Conservation (phyloP, 2,329 filamentous ascomycete genomes). For the Botryosphaeria agaves region DNA sequence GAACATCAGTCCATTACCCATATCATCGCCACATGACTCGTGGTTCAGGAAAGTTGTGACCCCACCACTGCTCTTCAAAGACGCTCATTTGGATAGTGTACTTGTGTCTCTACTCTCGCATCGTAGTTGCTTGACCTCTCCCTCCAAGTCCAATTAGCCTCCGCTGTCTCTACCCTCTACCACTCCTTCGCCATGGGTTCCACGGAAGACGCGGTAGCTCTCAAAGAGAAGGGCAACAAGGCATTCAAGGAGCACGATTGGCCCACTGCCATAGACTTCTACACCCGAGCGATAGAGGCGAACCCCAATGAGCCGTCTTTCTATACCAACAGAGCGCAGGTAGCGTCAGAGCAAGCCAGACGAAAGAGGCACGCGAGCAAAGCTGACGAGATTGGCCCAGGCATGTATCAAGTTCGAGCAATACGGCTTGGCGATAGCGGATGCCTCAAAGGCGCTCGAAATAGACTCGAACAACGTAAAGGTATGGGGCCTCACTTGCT, state of each 20-base stretch:
- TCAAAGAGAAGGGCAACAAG: slow-evolving; percentile 91
- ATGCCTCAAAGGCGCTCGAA: slow-evolving; percentile 82
- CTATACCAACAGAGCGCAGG: slow-evolving; percentile 90
- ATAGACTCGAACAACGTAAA: slow-evolving; percentile 79
- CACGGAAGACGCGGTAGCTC: slow-evolving; percentile 54
- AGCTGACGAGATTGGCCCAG: slow-evolving; percentile 25
- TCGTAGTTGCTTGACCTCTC: background rate
- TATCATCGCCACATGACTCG: too few species aligned
- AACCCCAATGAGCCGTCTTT: slow-evolving; percentile 76
- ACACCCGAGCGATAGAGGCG: slow-evolving; percentile 72
- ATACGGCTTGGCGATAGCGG: slow-evolving; percentile 80
- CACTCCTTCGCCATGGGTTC: slow-evolving; percentile 22
- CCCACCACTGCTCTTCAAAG: too few species aligned
- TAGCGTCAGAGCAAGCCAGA: slow-evolving; percentile 34
- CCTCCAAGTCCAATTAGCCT: too few species aligned
- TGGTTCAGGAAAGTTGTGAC: too few species aligned
- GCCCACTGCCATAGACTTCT: slow-evolving; percentile 63
- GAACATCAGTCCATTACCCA: too few species aligned
- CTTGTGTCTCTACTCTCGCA: background rate
- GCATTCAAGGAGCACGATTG: slow-evolving; percentile 82
- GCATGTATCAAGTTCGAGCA: slow-evolving; percentile 91
- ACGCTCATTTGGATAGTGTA: background rate
- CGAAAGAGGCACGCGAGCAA: background rate
- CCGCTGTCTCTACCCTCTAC: too few species aligned
- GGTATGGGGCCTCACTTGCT: slow-evolving; percentile 29